phyloP scores from a whole-genome alignment of 352 stramenopile species.

The Globisporangium okanoganense region DNA sequence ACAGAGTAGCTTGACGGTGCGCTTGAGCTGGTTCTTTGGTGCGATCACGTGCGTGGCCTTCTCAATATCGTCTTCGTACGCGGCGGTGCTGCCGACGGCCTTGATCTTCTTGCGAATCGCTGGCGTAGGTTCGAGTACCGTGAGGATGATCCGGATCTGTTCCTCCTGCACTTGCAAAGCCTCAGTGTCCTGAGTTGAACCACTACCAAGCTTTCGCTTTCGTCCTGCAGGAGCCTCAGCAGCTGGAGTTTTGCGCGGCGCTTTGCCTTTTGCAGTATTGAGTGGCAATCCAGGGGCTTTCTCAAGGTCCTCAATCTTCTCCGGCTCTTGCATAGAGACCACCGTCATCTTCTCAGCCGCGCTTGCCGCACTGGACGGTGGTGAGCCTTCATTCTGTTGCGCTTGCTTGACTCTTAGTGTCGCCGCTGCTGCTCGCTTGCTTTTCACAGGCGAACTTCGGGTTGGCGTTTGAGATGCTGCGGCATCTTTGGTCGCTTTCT shows the following conservation, averaged over 20 bases:
- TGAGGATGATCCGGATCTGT: slow-evolving; percentile 49
- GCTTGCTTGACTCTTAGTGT: background rate
- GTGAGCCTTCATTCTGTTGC: background rate
- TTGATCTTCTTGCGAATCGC: slow-evolving; percentile 40
- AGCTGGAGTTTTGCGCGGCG: background rate
- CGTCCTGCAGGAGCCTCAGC: background rate
- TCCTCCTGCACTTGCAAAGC: background rate
- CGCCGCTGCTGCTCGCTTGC: background rate
- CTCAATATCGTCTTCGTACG: slow-evolving; percentile 48
- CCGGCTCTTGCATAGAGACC: background rate
- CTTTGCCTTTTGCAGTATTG: background rate
- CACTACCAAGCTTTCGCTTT: background rate
- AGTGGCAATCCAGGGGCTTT: background rate
- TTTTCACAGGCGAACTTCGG: background rate
- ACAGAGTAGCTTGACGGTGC: slow-evolving; percentile 64
- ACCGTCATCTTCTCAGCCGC: background rate
- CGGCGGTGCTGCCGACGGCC: slow-evolving; percentile 25
- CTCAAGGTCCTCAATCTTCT: background rate
- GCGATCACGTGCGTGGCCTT: slow-evolving; percentile 49
- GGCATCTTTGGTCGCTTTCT: background rate
- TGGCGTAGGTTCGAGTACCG: slow-evolving; percentile 40
- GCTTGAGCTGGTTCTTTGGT: slow-evolving; percentile 46
- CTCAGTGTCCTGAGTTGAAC: background rate
- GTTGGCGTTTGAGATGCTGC: background rate
- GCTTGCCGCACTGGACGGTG: background rate